Evolutionary conservation across 306 rosid genomes (phyloP).

Genomic region (Senna tora): DNA sequence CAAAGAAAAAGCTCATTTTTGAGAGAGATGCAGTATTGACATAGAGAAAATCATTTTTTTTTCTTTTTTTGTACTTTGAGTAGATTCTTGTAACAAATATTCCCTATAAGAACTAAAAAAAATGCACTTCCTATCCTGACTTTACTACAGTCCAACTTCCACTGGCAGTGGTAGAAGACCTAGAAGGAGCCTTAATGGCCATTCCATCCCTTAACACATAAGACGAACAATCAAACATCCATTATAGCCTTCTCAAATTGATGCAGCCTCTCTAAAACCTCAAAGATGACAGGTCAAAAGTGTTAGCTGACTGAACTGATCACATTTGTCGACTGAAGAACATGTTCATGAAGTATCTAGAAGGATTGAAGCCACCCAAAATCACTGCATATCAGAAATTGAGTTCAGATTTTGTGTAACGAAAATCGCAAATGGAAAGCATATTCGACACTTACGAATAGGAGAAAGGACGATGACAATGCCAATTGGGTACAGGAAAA

Average conservation of each 20-base stretch:
- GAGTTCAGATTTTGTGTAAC: conserved; percentile 32
- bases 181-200: conserved; percentile 38
- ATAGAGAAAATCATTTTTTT: not conserved
- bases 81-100: conserved; percentile 26
- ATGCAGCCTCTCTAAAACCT: conserved; percentile 47
- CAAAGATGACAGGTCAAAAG: conserved; percentile 54
- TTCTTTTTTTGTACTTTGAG: not conserved
- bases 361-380: conserved; percentile 97
- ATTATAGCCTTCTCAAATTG: conserved; percentile 43
- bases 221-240: conserved; percentile 43
- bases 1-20: not conserved
- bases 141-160: conserved; percentile 53
- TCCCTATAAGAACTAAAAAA: conserved; percentile 50
- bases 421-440: conserved; percentile 34
- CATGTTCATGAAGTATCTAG: conserved; percentile 90
- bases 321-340: conserved; percentile 77
- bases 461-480: conserved; percentile 89
- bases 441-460: conserved; percentile 73
- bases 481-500: conserved; percentile 93
- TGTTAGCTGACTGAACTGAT: conserved; percentile 45
- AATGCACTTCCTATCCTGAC: conserved; percentile 53
- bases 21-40: not conserved
- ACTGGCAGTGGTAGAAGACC: conserved; percentile 52
- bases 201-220: conserved; percentile 32
- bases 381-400: conserved; percentile 67